These are phyloP conservation scores for Phytophthora podocarpi DNA, from an alignment of 352 stramenopile species.

Conservation along the genomic window DNA sequence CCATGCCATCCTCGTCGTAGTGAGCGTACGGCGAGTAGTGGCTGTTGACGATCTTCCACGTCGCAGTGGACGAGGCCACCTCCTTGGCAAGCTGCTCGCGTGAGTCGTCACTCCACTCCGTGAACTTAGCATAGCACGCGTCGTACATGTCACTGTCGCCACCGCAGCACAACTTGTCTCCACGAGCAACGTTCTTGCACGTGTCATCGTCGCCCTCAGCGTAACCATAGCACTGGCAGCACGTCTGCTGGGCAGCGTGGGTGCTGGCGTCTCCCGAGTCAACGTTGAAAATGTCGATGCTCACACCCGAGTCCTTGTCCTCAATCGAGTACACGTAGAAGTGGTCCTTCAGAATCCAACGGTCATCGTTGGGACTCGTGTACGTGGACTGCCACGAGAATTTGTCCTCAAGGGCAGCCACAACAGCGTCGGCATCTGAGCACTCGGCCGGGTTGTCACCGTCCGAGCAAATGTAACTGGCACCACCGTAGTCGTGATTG, in stretches of 20 bases:
- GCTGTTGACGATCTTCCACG: constrained; percentile 88
- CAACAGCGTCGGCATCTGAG: constrained; percentile 47
- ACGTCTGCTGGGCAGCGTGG: constrained; percentile 73
- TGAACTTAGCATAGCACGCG: constrained; percentile 70
- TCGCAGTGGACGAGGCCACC: constrained; percentile 62
- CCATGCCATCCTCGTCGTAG: constrained; percentile 58
- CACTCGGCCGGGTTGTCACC: constrained; percentile 47
- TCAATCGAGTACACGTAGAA: constrained; percentile 72
- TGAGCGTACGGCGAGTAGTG: constrained; percentile 85
- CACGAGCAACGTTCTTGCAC: constrained; percentile 59
- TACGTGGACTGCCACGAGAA: constrained; percentile 70
- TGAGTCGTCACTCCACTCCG: constrained; percentile 72
- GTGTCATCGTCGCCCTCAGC: constrained; percentile 45
- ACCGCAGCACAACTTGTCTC: constrained; percentile 57
- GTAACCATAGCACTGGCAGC: constrained; percentile 88
- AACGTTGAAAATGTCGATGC: constrained; percentile 79
- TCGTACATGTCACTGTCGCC: constrained; percentile 62
- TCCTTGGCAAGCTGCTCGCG: constrained; percentile 55
- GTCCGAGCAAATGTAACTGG: constrained; percentile 67
- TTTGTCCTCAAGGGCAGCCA: constrained; percentile 52
- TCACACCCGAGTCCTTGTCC: constrained; percentile 46
- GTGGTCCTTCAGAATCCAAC: constrained; percentile 71
- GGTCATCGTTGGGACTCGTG: constrained; percentile 73
- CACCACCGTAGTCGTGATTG: constrained; percentile 84
- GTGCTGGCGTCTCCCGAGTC: constrained; percentile 69